Percentiles rank a stretch among this genome's conserved stretches.
Conservation (phyloP, 176 grass and related monocot species). For the Leersia perrieri region DNA sequence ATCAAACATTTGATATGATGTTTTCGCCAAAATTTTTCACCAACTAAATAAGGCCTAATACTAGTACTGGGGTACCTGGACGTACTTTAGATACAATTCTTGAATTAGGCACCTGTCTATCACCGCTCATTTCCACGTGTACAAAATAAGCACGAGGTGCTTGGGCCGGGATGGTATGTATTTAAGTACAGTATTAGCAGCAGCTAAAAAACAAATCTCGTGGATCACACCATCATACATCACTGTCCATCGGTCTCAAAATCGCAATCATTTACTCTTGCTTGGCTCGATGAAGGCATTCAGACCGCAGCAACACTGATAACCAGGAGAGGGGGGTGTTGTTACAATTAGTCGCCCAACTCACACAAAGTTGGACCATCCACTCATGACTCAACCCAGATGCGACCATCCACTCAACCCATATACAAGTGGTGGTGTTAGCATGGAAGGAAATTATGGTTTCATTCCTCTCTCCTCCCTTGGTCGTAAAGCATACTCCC, state of each 20-base stretch:
- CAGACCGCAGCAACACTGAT: not conserved
- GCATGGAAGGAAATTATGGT: not conserved
- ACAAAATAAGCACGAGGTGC: not conserved
- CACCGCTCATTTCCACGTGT: not conserved
- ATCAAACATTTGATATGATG: too few species aligned
- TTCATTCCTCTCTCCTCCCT: too few species aligned
- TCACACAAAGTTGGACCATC: not conserved
- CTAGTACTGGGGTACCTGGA: too few species aligned
- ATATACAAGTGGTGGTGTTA: not conserved
- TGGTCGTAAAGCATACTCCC: too few species aligned
- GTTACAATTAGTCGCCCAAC: too few species aligned
- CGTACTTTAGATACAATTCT: not conserved
- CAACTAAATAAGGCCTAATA: too few species aligned
- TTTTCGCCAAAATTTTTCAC: too few species aligned
- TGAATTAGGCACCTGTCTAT: not conserved
- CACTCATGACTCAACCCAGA: too few species aligned
- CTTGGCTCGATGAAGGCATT: not conserved
- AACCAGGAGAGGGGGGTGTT: not conserved
- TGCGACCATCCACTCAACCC: not conserved
- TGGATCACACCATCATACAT: slow-evolving; percentile 14
- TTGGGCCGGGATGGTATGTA: not conserved
- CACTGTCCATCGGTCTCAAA: not conserved
- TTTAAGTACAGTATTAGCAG: not conserved
- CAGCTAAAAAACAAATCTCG: not conserved
- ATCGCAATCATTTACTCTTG: not conserved